These are phyloP conservation scores for Megacollybia marginata DNA, from an alignment of 768 basidiomycete genomes.

Conservation along the genomic window DNA sequence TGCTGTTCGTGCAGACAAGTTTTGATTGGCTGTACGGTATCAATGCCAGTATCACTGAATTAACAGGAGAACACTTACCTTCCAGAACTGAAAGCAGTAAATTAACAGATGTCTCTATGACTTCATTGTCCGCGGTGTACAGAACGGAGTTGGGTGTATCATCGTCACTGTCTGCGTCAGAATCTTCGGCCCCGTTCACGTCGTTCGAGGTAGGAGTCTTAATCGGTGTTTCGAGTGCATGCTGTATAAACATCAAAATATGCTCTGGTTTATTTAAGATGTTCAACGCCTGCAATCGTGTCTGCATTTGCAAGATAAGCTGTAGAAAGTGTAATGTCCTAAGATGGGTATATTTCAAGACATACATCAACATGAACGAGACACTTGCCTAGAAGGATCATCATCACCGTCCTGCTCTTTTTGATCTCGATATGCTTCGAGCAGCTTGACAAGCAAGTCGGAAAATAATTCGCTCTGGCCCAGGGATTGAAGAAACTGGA, in stretches of 20 bases:
- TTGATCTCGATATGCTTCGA: constrained; percentile 60
- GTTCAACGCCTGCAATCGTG: constrained; percentile 49
- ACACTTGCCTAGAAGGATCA: constrained; percentile 46
- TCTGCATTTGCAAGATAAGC: constrained; percentile 76
- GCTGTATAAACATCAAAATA: constrained; percentile 76
- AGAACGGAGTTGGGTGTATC: constrained; percentile 33
- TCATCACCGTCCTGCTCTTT: constrained; percentile 24
- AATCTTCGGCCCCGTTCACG: constrained; percentile 11
- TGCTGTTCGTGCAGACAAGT: constrained; percentile 49
- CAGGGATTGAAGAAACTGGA: constrained; percentile 55
- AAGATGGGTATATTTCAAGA: not conserved
- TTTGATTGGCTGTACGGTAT: constrained; percentile 39
- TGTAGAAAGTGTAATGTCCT: constrained; percentile 74
- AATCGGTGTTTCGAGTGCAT: constrained; percentile 51
- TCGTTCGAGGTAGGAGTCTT: constrained; percentile 5
- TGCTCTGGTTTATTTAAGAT: constrained; percentile 61
- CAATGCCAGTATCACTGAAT: not conserved
- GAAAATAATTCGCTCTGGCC: constrained; percentile 66
- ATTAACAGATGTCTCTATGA: constrained; percentile 72
- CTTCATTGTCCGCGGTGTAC: constrained; percentile 46
- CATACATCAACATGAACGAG: not conserved
- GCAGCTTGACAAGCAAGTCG: constrained; percentile 62
- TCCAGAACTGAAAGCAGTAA: constrained; percentile 81
- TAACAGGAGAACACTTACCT: constrained; percentile 37
- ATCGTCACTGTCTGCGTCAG: constrained; percentile 54